Conservation (phyloP, 2,329 filamentous ascomycete genomes). For the Sclerotinia minor region DNA sequence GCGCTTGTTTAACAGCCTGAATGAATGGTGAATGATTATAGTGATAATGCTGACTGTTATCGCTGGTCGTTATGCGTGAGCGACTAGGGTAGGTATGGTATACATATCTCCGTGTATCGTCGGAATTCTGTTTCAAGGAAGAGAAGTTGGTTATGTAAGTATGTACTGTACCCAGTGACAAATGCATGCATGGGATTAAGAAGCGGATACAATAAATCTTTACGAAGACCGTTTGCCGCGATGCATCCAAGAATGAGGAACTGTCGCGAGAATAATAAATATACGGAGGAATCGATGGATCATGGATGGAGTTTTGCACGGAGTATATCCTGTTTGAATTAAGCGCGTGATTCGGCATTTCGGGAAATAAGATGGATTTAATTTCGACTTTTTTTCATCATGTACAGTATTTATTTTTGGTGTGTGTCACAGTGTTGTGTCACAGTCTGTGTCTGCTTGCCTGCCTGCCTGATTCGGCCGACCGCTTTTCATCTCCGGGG, state of each 20-base stretch:
- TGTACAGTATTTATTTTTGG: too few relatives aligned
- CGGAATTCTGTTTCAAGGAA: neutral
- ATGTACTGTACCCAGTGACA: neutral
- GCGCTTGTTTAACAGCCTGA: neutral
- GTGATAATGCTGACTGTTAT: neutral
- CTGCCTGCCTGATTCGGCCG: neutral
- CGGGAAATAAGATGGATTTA: neutral
- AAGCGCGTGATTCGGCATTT: neutral
- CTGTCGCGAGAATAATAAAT: too few relatives aligned
- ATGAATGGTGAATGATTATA: neutral
- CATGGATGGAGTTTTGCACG: conserved; percentile 4
- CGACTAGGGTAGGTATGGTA: too few relatives aligned
- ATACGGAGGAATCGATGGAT: too few relatives aligned
- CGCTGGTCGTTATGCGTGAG: neutral
- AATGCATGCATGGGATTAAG: neutral
- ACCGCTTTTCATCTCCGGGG: neutral
- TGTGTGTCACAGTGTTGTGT: too few relatives aligned
- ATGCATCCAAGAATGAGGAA: neutral
- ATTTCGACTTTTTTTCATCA: neutral
- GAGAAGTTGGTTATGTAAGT: neutral
- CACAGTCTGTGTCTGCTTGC: too few relatives aligned
- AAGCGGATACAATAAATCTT: neutral
- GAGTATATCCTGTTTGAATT: conserved; percentile 10
- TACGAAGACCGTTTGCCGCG: neutral
- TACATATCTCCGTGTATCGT: neutral